Evolutionary conservation across 768 basidiomycete species (phyloP), one percentile per base, ranked within the genome.

Genomic region (Lentinula edodes): DNA sequence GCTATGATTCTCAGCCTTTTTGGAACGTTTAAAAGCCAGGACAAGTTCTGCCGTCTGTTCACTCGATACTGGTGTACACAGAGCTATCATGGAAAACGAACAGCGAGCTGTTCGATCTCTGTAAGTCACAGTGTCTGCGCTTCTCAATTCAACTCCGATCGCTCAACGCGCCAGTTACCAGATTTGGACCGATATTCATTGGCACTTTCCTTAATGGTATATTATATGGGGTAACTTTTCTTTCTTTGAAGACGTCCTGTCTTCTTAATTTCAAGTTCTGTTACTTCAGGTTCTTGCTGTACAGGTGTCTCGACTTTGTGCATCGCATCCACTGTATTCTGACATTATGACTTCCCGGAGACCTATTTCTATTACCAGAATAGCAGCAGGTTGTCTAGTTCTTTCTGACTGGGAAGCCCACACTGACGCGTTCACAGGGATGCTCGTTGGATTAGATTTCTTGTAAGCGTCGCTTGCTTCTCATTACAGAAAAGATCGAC

Each of bases 141-240:
- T 20, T 9, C 7, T 32, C 10, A 32, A 9, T 51, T 20, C 4
- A 28, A 51, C 20, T 6, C 6, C 34, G 35, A 52, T 16, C 18
- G 4, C 18, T 8, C n/a, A 16, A 8, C 16, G 28, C 28, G 28
- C 28, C 28, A 8, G 8, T 53, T 42, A 2, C 16, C 15, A 64
- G 63, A 8, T 64, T 52, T 28, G 63, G 63, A 42, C 63, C 63
- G 9, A 41, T 64, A 16, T 62, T 64, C n/a, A 62, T 64, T 42
- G 63, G 63, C 18, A 46, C 46, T 5, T 52, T 62, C 48, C 58
- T 64, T 35, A 64, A 64, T 42, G 61, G 51, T 5, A 53, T 64
- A 12, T 35, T 64, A 45, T 62, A 64, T 35, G 63, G 63, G 51
- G 61, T 64, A 42, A 38, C 55, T 57, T 32, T 13, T 2, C 38